A percentile compares a stretch with the other conserved stretches of the same genome.
Conservation (phyloP, 805 yeast species). For the Ogataea dorogensis region DNA sequence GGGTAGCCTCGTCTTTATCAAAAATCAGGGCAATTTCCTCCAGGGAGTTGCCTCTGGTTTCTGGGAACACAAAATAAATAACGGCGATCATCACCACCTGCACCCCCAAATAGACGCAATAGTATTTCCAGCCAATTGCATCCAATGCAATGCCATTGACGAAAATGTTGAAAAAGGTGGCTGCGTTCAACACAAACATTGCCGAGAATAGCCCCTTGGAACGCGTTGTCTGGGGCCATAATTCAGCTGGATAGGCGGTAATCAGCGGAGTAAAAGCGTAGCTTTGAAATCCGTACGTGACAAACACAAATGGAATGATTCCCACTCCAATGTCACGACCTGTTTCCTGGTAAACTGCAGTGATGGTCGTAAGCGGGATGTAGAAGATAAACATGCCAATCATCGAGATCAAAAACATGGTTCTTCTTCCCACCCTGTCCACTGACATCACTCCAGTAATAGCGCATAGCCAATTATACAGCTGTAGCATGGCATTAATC, state of each 20-base stretch:
- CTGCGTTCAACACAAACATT: slow-evolving; percentile 14
- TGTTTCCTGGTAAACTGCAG: slow-evolving; percentile 34
- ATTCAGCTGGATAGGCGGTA: slow-evolving; percentile 42
- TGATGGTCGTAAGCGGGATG: slow-evolving; percentile 43
- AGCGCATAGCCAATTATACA: slow-evolving; percentile 41
- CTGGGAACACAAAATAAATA: slow-evolving; percentile 62
- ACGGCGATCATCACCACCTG: slow-evolving; percentile 22
- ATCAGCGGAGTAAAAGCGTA: slow-evolving; percentile 47
- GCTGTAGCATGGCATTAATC: slow-evolving; percentile 50
- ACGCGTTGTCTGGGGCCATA: slow-evolving; percentile 55
- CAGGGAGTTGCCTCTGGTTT: slow-evolving; percentile 69
- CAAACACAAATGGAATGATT: slow-evolving; percentile 19
- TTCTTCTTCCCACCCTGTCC: slow-evolving; percentile 37
- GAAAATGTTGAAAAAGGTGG: slow-evolving; percentile 23
- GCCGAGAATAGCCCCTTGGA: slow-evolving; percentile 56
- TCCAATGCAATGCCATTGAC: slow-evolving; percentile 38
- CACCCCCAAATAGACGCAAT: slow-evolving; percentile 37
- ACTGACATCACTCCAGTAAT: slow-evolving; percentile 31
- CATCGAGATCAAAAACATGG: slow-evolving; percentile 35
- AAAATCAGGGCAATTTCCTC: slow-evolving; percentile 54
- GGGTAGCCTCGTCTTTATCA: slow-evolving; percentile 12
- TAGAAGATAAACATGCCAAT: slow-evolving; percentile 38
- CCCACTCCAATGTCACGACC: slow-evolving; percentile 17
- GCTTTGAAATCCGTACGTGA: slow-evolving; percentile 39
- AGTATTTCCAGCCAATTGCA: slow-evolving; percentile 37